Evolutionary conservation across 306 rosid genomes (phyloP).

Genomic region (Pterocarpus macrocarpus): DNA sequence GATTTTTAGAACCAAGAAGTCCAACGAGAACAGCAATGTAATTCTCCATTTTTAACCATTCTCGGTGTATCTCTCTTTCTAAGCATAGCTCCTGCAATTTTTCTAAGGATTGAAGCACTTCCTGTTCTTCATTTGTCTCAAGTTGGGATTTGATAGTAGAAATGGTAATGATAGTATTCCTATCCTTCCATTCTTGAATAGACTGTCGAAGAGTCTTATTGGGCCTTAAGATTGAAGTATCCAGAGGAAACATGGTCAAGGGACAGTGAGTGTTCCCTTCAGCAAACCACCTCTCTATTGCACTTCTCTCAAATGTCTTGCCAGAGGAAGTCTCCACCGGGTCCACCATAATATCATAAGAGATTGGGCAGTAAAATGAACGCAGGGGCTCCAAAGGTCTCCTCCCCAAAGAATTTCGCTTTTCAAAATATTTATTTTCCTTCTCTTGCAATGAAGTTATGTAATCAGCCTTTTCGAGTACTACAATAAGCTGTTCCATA

Average conservation of each 20-base stretch:
- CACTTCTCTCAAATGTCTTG: slow-evolving; percentile 74
- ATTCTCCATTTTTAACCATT: slow-evolving; percentile 72
- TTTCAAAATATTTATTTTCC: slow-evolving; percentile 55
- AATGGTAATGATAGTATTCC: slow-evolving; percentile 67
- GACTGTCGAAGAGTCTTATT: slow-evolving; percentile 71
- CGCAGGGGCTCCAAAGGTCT: slow-evolving; percentile 56
- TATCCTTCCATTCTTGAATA: slow-evolving; percentile 79
- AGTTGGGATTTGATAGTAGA: slow-evolving; percentile 58
- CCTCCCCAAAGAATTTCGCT: slow-evolving; percentile 61
- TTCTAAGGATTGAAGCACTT: slow-evolving; percentile 51
- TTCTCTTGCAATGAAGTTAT: slow-evolving; percentile 55
- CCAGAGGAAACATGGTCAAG: slow-evolving; percentile 60
- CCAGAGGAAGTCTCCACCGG: slow-evolving; percentile 78
- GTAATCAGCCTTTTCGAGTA: slow-evolving; percentile 60
- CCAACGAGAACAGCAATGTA: slow-evolving; percentile 61
- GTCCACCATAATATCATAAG: slow-evolving; percentile 71
- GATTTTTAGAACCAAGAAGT: slow-evolving; percentile 62
- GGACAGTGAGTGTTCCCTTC: slow-evolving; percentile 73
- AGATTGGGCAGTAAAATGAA: slow-evolving; percentile 65
- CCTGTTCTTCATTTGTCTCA: slow-evolving; percentile 56
- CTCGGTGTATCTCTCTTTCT: slow-evolving; percentile 65
- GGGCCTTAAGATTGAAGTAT: slow-evolving; percentile 60
- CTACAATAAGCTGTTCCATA: slow-evolving; percentile 58
- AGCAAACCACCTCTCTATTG: slow-evolving; percentile 69
- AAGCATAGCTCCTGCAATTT: slow-evolving; percentile 56